Conservation (phyloP, 306 rosid species). For the Begonia fuchsioides region DNA sequence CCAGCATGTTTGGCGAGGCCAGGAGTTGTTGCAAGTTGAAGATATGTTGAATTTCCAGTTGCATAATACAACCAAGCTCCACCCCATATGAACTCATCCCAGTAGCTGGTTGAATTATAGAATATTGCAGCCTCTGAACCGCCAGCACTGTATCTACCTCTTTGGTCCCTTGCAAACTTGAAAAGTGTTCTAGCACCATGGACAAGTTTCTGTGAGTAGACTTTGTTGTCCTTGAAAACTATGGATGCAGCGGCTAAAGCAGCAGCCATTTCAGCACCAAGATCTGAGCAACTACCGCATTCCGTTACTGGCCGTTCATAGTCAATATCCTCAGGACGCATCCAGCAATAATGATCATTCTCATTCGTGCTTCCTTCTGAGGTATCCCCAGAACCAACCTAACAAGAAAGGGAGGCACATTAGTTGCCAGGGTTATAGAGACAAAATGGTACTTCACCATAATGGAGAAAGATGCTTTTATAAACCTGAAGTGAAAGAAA, state of each 20-base stretch:
- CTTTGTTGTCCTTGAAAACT: slow-evolving; percentile 96
- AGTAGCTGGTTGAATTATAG: slow-evolving; percentile 73
- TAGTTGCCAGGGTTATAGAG: not conserved
- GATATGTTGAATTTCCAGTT: slow-evolving; percentile 79
- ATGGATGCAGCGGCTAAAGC: slow-evolving; percentile 89
- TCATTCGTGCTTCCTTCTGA: slow-evolving; percentile 60
- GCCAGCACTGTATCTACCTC: slow-evolving; percentile 71
- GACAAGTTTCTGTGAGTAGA: slow-evolving; percentile 85
- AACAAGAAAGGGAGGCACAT: slow-evolving; percentile 7
- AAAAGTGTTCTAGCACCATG: slow-evolving; percentile 87
- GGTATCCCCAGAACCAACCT: slow-evolving; percentile 84
- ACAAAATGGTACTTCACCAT: not conserved
- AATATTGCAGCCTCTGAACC: slow-evolving; percentile 51
- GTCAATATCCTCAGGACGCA: slow-evolving; percentile 94
- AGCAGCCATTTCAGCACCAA: slow-evolving; percentile 95
- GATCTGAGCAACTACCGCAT: slow-evolving; percentile 62
- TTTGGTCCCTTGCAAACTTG: slow-evolving; percentile 44
- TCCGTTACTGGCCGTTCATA: slow-evolving; percentile 56
- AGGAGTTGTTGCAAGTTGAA: slow-evolving; percentile 70
- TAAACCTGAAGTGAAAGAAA: too few relatives aligned
- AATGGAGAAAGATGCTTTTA: too few relatives aligned
- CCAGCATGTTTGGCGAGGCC: slow-evolving; percentile 92
- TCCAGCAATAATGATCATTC: slow-evolving; percentile 97
- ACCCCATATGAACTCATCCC: slow-evolving; percentile 94
- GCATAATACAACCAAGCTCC: slow-evolving; percentile 98